phyloP scores from a whole-genome alignment of 2,329 filamentous ascomycete species.

The Apiospora aurea region DNA sequence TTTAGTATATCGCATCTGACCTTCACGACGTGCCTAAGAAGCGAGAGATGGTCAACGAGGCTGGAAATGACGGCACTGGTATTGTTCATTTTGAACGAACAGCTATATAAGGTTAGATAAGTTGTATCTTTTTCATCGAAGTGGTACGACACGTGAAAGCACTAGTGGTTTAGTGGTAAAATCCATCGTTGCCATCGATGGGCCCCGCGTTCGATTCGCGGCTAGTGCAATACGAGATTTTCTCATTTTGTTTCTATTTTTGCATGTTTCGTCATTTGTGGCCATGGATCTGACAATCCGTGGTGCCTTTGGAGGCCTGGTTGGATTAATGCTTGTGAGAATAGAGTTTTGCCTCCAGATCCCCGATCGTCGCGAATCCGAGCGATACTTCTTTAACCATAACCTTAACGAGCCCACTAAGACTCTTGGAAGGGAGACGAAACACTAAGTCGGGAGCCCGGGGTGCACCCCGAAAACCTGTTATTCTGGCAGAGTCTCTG shows the following conservation, averaged over 20 bases:
- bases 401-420: not conserved
- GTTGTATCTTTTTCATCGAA: not conserved
- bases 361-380: not conserved
- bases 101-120: not conserved
- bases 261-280: not conserved
- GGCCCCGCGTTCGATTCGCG: conserved; percentile 56
- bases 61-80: too few species aligned
- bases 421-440: not conserved
- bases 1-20: not conserved
- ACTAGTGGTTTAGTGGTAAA: conserved; percentile 61
- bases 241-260: not conserved
- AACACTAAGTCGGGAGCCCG: not conserved
- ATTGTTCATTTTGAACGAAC: not conserved
- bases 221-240: conserved; percentile 33
- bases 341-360: not conserved
- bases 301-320: not conserved
- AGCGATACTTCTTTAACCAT: not conserved
- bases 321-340: not conserved
- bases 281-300: not conserved
- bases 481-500: not conserved
- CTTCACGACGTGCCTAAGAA: not conserved
- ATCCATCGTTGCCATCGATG: conserved; percentile 62
- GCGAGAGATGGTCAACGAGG: too few species aligned
- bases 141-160: conserved; percentile 27
- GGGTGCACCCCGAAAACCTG: not conserved